A percentile compares a stretch with the other conserved stretches of the same genome.
Evolutionary conservation across 2,329 filamentous ascomycete genomes (phyloP).

Genomic region (Alternaria arborescens): DNA sequence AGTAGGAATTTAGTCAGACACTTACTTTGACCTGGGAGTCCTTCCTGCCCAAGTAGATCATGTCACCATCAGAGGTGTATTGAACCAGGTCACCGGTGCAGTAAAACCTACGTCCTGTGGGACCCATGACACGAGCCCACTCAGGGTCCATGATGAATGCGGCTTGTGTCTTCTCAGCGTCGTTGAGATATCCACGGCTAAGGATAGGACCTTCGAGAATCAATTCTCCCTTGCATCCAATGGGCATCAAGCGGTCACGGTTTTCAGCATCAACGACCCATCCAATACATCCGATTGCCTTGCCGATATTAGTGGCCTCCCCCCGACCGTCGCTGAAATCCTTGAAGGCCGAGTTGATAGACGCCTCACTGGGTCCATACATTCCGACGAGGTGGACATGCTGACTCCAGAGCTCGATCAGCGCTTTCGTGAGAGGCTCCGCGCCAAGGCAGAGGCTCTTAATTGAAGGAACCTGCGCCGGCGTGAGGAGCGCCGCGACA

Average conservation of each 20-base stretch:
- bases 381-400: slow-evolving; percentile 38
- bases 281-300: slow-evolving; percentile 38
- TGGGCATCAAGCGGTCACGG: slow-evolving; percentile 42
- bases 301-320: slow-evolving; percentile 47
- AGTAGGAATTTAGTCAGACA: not conserved
- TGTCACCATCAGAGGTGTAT: slow-evolving; percentile 44
- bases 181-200: slow-evolving; percentile 47
- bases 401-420: slow-evolving; percentile 40
- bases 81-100: slow-evolving; percentile 47
- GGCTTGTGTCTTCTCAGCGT: slow-evolving; percentile 38
- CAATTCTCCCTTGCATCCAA: slow-evolving; percentile 47
- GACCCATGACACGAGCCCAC: slow-evolving; percentile 35
- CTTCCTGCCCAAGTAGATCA: slow-evolving; percentile 49
- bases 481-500: slow-evolving; percentile 61
- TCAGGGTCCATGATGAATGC: slow-evolving; percentile 42
- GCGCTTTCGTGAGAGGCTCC: slow-evolving; percentile 51
- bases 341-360: slow-evolving; percentile 44
- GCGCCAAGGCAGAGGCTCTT: slow-evolving; percentile 56
- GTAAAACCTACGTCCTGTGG: slow-evolving; percentile 36
- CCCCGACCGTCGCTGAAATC: slow-evolving; percentile 38
- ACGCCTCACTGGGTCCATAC: slow-evolving; percentile 46
- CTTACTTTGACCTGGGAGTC: slow-evolving; percentile 48
- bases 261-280: slow-evolving; percentile 48
- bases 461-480: slow-evolving; percentile 55
- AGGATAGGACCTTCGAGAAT: slow-evolving; percentile 48